These are phyloP conservation scores for Coemansia sp. DNA, from an alignment of 192 early-diverging fungal genomes.

Conservation along the genomic window DNA sequence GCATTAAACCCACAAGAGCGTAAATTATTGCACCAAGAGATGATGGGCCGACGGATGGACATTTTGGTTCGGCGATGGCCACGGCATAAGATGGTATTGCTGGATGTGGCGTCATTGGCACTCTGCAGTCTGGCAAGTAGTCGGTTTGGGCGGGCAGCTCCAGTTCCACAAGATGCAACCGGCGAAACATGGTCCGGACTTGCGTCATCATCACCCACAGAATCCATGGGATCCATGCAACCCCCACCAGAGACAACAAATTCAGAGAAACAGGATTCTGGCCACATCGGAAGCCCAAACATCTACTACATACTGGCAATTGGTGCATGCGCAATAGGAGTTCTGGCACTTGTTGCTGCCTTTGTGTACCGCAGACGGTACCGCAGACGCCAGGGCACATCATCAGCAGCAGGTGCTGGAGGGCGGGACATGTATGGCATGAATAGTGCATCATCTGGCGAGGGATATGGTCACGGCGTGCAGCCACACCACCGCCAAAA, in stretches of 20 bases:
- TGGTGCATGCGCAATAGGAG: conserved; percentile 18
- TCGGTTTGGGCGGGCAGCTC: conserved; percentile 3
- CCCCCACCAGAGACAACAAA: background rate
- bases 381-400: background rate
- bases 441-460: conserved; percentile 2
- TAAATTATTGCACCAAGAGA: background rate
- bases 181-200: background rate
- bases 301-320: conserved; percentile 37
- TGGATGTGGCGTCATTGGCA: background rate
- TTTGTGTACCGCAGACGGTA: conserved; percentile 23
- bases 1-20: background rate
- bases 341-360: conserved; percentile 16
- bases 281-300: conserved; percentile 2
- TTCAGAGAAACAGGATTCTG: background rate
- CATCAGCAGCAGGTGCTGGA: background rate
- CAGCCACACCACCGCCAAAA: conserved; percentile 13
- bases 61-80: no score
- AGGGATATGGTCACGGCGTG: conserved; percentile 3
- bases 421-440: background rate
- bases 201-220: background rate
- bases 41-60: background rate
- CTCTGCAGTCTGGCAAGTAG: background rate
- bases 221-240: background rate
- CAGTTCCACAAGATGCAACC: background rate
- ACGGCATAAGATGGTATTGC: background rate